These are phyloP conservation scores for Zostera marina DNA, from an alignment of 116 monocot species.

Conservation along the genomic window DNA sequence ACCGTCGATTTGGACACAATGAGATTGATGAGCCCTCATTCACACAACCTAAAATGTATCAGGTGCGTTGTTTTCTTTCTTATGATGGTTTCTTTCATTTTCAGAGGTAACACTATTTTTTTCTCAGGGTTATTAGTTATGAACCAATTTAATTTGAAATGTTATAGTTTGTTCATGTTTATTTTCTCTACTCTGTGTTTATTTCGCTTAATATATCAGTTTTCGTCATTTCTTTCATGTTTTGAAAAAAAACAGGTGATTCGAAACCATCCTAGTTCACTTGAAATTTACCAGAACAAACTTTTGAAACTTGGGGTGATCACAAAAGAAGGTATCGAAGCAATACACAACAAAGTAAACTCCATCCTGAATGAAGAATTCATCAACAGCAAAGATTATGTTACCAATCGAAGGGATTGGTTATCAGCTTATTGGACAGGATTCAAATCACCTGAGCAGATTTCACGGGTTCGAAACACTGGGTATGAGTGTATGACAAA, in stretches of 20 bases:
- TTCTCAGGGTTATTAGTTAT: too few species aligned
- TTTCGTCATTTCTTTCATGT: background rate
- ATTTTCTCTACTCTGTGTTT: background rate
- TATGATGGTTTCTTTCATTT: background rate
- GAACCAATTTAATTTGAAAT: too few species aligned
- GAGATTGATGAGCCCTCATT: constrained; percentile 87
- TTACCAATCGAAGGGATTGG: constrained; percentile 74
- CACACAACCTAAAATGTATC: constrained; percentile 84
- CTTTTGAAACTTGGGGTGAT: constrained; percentile 42
- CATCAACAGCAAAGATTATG: constrained; percentile 62
- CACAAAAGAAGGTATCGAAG: constrained; percentile 51
- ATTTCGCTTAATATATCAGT: background rate
- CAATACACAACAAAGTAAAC: constrained; percentile 53
- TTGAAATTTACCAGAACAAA: constrained; percentile 70
- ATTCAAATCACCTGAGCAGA: constrained; percentile 87
- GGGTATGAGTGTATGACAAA: constrained; percentile 45
- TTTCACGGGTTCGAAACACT: constrained; percentile 73
- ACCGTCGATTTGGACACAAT: constrained; percentile 72
- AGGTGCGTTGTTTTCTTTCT: constrained; percentile 22
- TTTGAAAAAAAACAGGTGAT: constrained; percentile 30
- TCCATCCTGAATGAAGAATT: constrained; percentile 73
- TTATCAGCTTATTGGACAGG: constrained; percentile 86
- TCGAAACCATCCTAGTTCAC: constrained; percentile 53
- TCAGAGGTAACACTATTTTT: too few species aligned
- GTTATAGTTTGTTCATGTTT: background rate